phyloP scores from a whole-genome alignment of 1,284 basidiomycete species.

The Hymenochaete sp. region DNA sequence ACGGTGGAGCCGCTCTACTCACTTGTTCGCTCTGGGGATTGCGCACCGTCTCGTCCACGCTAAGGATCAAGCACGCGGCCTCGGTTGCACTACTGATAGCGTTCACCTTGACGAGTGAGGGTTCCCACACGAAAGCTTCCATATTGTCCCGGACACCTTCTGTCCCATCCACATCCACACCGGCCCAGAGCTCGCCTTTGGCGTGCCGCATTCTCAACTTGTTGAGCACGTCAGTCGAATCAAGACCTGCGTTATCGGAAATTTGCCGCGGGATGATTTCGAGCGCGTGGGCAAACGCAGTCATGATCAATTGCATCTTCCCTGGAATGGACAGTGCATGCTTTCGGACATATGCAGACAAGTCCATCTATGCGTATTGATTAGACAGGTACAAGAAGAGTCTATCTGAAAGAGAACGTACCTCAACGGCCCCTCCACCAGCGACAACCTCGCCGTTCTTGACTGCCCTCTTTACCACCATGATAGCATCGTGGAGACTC shows the following conservation, averaged over 20 bases:
- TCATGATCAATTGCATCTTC: constrained; percentile 91
- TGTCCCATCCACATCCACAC: constrained; percentile 87
- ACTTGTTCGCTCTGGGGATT: constrained; percentile 90
- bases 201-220: constrained; percentile 97
- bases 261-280: constrained; percentile 98
- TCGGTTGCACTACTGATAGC: constrained; percentile 93
- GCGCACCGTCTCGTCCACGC: constrained; percentile 90
- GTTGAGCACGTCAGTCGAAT: constrained; percentile 96
- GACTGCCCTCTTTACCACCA: constrained; percentile 98
- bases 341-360: constrained; percentile 88
- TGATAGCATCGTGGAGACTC: constrained; percentile 96
- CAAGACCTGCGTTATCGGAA: constrained; percentile 96
- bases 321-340: constrained; percentile 91
- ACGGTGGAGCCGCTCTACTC: constrained; percentile 25
- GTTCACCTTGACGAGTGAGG: constrained; percentile 91
- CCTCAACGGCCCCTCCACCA: constrained; percentile 96
- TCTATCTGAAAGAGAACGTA: constrained; percentile 28
- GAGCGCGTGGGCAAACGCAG: constrained; percentile 94
- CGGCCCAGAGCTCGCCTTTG: constrained; percentile 80
- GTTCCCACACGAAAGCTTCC: constrained; percentile 98
- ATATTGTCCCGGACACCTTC: constrained; percentile 93
- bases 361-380: constrained; percentile 70
- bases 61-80: constrained; percentile 91
- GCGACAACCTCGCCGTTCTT: constrained; percentile 95
- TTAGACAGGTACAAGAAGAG: neutral